A percentile compares a stretch with the other conserved stretches of the same genome.
phyloP scores from a whole-genome alignment of 768 basidiomycete species.

The Clitopilus passeckerianus region DNA sequence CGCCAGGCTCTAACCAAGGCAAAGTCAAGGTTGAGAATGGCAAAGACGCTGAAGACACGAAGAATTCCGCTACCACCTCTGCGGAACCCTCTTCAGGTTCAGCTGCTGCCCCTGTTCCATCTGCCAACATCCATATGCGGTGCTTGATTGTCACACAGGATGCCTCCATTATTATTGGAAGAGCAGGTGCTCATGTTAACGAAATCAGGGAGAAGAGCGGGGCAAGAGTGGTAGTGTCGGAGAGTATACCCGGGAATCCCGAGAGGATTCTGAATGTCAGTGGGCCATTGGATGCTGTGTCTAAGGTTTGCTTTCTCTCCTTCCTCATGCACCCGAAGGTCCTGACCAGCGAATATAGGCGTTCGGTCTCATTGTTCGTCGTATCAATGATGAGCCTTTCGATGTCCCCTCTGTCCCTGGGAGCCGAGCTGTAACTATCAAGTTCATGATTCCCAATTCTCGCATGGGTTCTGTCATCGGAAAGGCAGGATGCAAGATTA shows the following conservation, averaged over 20 bases:
- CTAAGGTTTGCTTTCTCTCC: constrained; percentile 61
- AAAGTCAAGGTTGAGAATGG: constrained; percentile 36
- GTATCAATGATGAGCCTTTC: constrained; percentile 99
- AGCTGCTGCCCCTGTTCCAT: constrained; percentile 44
- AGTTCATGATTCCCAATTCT: constrained; percentile 99
- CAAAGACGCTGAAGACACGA: constrained; percentile 30
- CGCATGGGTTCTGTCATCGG: constrained; percentile 99
- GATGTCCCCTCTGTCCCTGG: constrained; percentile 97
- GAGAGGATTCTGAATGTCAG: constrained; percentile 97
- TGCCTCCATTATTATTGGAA: constrained; percentile 98
- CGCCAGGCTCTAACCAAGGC: constrained; percentile 40
- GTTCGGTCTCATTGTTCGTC: constrained; percentile 95
- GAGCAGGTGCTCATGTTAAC: constrained; percentile 92
- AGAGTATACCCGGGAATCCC: constrained; percentile 98
- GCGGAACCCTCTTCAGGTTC: constrained; percentile 45
- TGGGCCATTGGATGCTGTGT: constrained; percentile 96
- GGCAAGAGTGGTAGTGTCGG: constrained; percentile 94
- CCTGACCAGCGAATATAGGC: constrained; percentile 50
- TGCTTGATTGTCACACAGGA: constrained; percentile 99
- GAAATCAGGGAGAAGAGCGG: constrained; percentile 98
- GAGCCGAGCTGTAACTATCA: constrained; percentile 97
- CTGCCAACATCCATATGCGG: constrained; percentile 92
- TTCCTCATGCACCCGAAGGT: neutral
- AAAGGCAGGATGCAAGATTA: constrained; percentile 96
- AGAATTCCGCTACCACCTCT: constrained; percentile 39